Evolutionary conservation across 768 basidiomycete genomes (phyloP).

Genomic region (Russula dissimulans): DNA sequence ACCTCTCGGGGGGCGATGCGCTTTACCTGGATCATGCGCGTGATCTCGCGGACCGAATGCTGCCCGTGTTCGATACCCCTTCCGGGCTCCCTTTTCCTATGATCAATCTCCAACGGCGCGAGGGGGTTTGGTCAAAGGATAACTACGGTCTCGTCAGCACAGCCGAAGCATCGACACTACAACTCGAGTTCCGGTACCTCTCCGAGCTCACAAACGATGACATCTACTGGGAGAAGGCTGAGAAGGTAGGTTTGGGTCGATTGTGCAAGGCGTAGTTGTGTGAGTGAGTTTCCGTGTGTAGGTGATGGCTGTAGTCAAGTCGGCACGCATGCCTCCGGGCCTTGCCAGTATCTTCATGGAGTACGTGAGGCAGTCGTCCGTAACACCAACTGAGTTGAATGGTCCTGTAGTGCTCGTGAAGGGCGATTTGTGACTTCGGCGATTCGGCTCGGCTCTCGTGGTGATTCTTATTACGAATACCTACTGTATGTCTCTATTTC

Average conservation of each 20-base stretch:
- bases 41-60: constrained; percentile 80
- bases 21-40: constrained; percentile 68
- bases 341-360: constrained; percentile 79
- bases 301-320: constrained; percentile 66
- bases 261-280: not conserved
- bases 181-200: constrained; percentile 89
- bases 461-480: constrained; percentile 93
- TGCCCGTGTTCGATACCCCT: constrained; percentile 74
- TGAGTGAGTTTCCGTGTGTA: constrained; percentile 19
- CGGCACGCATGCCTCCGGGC: constrained; percentile 54
- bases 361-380: constrained; percentile 31
- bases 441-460: constrained; percentile 84
- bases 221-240: constrained; percentile 72
- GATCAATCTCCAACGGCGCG: constrained; percentile 57
- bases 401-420: constrained; percentile 32
- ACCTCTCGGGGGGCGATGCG: constrained; percentile 58
- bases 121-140: constrained; percentile 52
- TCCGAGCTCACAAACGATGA: constrained; percentile 67
- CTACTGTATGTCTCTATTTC: constrained; percentile 45
- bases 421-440: constrained; percentile 55
- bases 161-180: constrained; percentile 82
- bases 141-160: constrained; percentile 60
- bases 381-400: not conserved
- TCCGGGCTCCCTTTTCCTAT: constrained; percentile 74
- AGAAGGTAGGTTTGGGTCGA: constrained; percentile 40